Base-by-base conservation (phyloP, 1,284 basidiomycete species). In the Ganoderma meredithae region DNA sequence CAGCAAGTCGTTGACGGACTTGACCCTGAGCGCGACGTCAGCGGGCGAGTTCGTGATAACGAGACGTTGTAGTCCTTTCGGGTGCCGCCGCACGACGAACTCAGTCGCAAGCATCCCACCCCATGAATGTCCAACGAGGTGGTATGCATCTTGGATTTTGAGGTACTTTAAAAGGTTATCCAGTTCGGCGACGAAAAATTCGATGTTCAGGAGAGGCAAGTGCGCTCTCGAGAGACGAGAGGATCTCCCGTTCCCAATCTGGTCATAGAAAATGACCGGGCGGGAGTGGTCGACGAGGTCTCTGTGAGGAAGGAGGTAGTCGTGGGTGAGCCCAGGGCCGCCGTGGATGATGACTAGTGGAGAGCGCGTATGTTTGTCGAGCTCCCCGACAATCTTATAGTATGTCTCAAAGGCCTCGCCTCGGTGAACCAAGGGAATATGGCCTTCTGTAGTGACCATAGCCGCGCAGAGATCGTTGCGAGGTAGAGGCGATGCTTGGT, bases 71-170 rank as follows among this genome's bases (percentile, higher is more conserved):
- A 79, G 63, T 1, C 78, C 77, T 22, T 27, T 60, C 6, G 78
- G 79, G 36, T 74, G 71, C 15, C 65, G 52, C 12, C 70, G 70
- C 19, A 74, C 67, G 19, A 72, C 74, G 63, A 73, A 73, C 68
- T 74, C 71, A 10, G 71, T 53, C 2, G 66, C 75, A 43, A 80
- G 69, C 68, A 79, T 77, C 17, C 76, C 78, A 43, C 80, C 79
- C 80, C 80, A 81, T 36, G 78, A 80, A 62, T 81, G 79, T 0
- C 79, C 79, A 19, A 76, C 56, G 13, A 80, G 66, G 60, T 75
- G 72, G 69, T 71, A 81, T 36, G 63, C 62, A 53, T 74, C 73
- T 33, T 67, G 60, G 64, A 81, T 73, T 10, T 68, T 70, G 39
- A 80, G 67, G 66, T 79, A 66, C 22, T 61, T 6, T 40, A 80